Evolutionary conservation across 1,284 basidiomycete species (phyloP).

Genomic region (Anthracocystis walkeri): DNA sequence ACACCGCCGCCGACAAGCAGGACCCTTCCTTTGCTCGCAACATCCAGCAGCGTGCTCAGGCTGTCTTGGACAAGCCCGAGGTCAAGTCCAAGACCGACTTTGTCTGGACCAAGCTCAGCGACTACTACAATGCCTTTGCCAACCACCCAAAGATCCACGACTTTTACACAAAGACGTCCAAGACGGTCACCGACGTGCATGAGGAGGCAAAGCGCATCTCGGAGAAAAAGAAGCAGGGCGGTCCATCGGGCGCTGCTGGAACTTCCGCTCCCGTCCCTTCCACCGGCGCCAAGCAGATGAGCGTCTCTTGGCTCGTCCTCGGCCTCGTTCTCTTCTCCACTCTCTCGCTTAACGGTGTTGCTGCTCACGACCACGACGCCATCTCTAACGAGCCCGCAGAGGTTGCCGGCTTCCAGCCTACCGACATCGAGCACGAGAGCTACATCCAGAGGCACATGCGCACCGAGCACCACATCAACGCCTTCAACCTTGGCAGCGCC

Average conservation of each 20-base stretch:
- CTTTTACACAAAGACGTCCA: slow-evolving; percentile 84
- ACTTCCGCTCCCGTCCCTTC: slow-evolving; percentile 33
- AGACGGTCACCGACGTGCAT: slow-evolving; percentile 85
- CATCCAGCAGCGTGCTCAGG: slow-evolving; percentile 52
- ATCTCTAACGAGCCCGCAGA: slow-evolving; percentile 44
- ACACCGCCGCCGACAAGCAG: slow-evolving; percentile 10
- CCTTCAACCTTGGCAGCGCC: slow-evolving; percentile 68
- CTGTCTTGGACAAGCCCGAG: slow-evolving; percentile 55
- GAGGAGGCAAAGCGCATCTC: slow-evolving; percentile 85
- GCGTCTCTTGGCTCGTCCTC: slow-evolving; percentile 45
- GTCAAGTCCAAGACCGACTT: slow-evolving; percentile 58
- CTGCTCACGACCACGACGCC: slow-evolving; percentile 43
- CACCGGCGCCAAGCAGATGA: slow-evolving; percentile 40
- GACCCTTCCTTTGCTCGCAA: slow-evolving; percentile 51
- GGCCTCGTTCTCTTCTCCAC: slow-evolving; percentile 48
- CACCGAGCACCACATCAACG: slow-evolving; percentile 69
- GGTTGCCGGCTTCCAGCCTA: slow-evolving; percentile 50
- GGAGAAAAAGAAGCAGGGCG: slow-evolving; percentile 72
- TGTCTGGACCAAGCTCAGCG: slow-evolving; percentile 59
- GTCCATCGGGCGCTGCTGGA: slow-evolving; percentile 46
- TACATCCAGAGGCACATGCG: slow-evolving; percentile 69
- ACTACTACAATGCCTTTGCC: slow-evolving; percentile 60
- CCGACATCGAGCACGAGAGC: slow-evolving; percentile 54
- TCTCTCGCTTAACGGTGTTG: slow-evolving; percentile 32
- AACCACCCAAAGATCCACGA: slow-evolving; percentile 68